phyloP scores from a whole-genome alignment of 179 eudicot species.

The Amaranthus tricolor region DNA sequence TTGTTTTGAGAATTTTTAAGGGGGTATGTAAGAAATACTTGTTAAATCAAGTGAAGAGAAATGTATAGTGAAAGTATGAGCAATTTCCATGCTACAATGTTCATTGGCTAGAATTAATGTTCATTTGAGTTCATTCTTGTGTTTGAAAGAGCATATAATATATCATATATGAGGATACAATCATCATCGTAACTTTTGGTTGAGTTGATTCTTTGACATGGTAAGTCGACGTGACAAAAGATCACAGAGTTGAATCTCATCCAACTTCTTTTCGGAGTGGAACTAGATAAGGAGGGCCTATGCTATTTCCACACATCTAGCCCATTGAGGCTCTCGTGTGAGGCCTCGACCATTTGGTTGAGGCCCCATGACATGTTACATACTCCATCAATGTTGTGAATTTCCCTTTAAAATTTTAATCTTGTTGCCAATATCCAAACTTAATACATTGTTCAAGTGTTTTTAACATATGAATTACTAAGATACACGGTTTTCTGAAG shows the following conservation, averaged over 20 bases:
- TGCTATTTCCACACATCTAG: too few relatives aligned
- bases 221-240: too few relatives aligned
- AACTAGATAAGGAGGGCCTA: too few relatives aligned
- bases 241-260: too few relatives aligned
- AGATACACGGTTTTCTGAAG: background rate
- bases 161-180: too few relatives aligned
- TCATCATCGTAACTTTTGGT: too few relatives aligned
- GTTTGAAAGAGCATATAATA: too few relatives aligned
- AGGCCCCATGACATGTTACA: too few relatives aligned
- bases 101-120: background rate
- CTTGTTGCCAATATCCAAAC: background rate
- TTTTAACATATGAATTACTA: background rate
- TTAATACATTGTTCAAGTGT: background rate
- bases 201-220: too few relatives aligned
- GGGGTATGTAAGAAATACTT: background rate
- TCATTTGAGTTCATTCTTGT: background rate
- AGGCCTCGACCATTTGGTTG: too few relatives aligned
- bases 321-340: too few relatives aligned
- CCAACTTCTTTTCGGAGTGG: too few relatives aligned
- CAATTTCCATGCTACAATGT: background rate
- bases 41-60: background rate
- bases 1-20: background rate
- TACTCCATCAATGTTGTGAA: background rate
- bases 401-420: background rate
- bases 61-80: background rate